Evolutionary conservation across 2,329 filamentous ascomycete genomes (phyloP).

Genomic region (Fusarium marasasianum): DNA sequence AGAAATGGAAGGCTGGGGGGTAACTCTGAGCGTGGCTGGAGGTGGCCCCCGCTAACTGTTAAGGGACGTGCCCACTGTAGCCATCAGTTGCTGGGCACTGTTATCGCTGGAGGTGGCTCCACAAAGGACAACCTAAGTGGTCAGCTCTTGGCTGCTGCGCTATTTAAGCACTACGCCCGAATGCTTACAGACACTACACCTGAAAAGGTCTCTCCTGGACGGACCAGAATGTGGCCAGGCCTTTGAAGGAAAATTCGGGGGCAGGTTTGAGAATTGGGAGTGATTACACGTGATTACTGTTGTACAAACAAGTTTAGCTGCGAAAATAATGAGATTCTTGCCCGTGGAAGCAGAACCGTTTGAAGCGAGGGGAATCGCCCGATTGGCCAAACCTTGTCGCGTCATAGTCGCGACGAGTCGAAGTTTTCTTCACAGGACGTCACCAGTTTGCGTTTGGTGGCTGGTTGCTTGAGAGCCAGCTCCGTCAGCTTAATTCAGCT

Average conservation of each 20-base stretch:
- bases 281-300: slow-evolving; percentile 30
- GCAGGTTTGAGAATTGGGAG: slow-evolving; percentile 1
- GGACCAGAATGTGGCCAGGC: background rate
- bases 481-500: background rate
- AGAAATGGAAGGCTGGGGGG: slow-evolving; percentile 45
- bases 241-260: slow-evolving; percentile 11
- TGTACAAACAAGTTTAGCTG: background rate
- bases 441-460: slow-evolving; percentile 16
- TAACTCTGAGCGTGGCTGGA: slow-evolving; percentile 44
- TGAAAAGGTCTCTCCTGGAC: background rate
- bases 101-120: slow-evolving; percentile 12
- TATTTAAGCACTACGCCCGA: slow-evolving; percentile 27
- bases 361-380: slow-evolving; percentile 27
- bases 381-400: slow-evolving; percentile 38
- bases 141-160: slow-evolving; percentile 22
- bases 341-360: slow-evolving; percentile 13
- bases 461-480: slow-evolving; percentile 6
- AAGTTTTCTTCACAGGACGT: slow-evolving; percentile 5
- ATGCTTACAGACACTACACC: slow-evolving; percentile 26
- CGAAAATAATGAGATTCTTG: slow-evolving; percentile 6
- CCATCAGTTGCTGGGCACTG: slow-evolving; percentile 26
- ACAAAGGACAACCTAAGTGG: slow-evolving; percentile 6
- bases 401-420: slow-evolving; percentile 42
- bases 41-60: slow-evolving; percentile 40
- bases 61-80: slow-evolving; percentile 33